These are phyloP conservation scores for Craspedostauros australis DNA, from an alignment of 108 stramenopile genomes.

Conservation along the genomic window DNA sequence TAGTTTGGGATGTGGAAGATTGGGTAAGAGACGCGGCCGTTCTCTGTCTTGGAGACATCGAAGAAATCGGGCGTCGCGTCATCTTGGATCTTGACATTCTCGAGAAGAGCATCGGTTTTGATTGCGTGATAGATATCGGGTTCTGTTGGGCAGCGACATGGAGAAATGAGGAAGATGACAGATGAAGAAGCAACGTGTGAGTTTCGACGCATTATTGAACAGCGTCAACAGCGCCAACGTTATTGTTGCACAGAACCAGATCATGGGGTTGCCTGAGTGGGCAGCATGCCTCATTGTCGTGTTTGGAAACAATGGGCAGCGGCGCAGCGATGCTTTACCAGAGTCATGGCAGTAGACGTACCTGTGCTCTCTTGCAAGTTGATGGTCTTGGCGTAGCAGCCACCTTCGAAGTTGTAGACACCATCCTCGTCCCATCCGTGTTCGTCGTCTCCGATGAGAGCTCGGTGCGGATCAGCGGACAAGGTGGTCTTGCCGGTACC, in stretches of 20 bases:
- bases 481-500: constrained; percentile 98
- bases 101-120: constrained; percentile 89
- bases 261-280: no score
- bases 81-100: constrained; percentile 83
- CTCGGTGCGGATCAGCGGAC: constrained; percentile 91
- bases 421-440: constrained; percentile 98
- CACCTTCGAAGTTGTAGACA: constrained; percentile 98
- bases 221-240: no score
- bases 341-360: no score
- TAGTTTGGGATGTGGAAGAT: constrained; percentile 91
- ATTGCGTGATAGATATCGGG: constrained; percentile 98
- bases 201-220: no score
- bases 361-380: constrained; percentile 86
- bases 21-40: constrained; percentile 96
- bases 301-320: no score
- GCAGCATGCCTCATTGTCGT: no score
- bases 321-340: no score
- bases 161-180: no score
- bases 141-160: no score
- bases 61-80: constrained; percentile 81
- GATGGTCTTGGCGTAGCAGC: constrained; percentile 99
- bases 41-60: constrained; percentile 92
- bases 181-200: no score
- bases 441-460: constrained; percentile 94
- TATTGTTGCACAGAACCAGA: no score